These are phyloP conservation scores for Rhizopogon sp. DNA, from an alignment of 768 basidiomycete species.

Conservation along the genomic window DNA sequence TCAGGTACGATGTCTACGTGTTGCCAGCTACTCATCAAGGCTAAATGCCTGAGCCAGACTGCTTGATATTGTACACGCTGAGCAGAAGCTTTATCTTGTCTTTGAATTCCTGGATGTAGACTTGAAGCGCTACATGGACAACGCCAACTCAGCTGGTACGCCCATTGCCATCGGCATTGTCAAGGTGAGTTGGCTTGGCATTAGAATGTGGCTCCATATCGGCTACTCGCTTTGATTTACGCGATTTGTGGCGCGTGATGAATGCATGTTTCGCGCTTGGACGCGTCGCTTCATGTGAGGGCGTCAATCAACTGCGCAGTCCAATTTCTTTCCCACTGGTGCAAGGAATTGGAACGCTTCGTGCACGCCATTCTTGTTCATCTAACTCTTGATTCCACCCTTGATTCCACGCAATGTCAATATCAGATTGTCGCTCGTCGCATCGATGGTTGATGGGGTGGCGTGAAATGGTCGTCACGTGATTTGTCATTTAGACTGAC, in stretches of 20 bases:
- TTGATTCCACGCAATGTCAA: neutral
- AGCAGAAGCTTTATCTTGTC: conserved; percentile 96
- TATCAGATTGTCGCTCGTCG: conserved; percentile 10
- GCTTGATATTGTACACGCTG: conserved; percentile 93
- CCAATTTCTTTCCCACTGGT: neutral
- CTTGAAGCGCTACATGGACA: conserved; percentile 95
- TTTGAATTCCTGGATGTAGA: conserved; percentile 98
- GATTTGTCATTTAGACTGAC: conserved; percentile 9
- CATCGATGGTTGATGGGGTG: conserved; percentile 15
- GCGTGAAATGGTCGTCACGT: conserved; percentile 26
- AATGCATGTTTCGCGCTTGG: conserved; percentile 16
- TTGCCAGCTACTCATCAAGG: conserved; percentile 6
- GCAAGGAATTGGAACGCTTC: neutral
- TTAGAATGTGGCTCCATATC: neutral
- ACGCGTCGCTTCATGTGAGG: conserved; percentile 7
- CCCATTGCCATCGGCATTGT: conserved; percentile 71
- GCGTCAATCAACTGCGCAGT: conserved; percentile 1
- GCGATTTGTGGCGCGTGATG: conserved; percentile 22
- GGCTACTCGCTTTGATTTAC: conserved; percentile 2
- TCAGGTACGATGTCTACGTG: conserved; percentile 53
- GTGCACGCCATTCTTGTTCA: neutral
- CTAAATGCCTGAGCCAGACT: conserved; percentile 45
- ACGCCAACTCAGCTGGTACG: conserved; percentile 62
- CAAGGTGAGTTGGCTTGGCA: conserved; percentile 55
- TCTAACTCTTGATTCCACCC: neutral